phyloP scores from a whole-genome alignment of 2,329 filamentous ascomycete species.

The Fonsecaea pedrosoi region DNA sequence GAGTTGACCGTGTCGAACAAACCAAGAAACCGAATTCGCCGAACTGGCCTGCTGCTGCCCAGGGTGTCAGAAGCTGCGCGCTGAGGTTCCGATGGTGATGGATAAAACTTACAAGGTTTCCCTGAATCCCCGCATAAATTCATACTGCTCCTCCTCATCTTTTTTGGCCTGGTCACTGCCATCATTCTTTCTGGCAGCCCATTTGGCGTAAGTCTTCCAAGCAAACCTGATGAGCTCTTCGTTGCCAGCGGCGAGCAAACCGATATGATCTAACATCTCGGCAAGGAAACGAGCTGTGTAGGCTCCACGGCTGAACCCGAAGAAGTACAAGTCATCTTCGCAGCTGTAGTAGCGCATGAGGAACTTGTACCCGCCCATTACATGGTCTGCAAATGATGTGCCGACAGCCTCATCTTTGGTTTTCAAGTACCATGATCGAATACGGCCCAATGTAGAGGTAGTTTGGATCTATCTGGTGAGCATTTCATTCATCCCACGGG shows the following conservation, averaged over 20 bases:
- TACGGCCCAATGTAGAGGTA: constrained; percentile 61
- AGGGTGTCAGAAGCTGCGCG: background rate
- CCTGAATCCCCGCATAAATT: constrained; percentile 78
- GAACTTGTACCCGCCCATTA: constrained; percentile 82
- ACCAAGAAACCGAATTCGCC: constrained; percentile 76
- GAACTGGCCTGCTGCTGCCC: constrained; percentile 66
- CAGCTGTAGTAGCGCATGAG: constrained; percentile 75
- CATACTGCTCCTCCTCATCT: constrained; percentile 68
- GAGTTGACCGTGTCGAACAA: constrained; percentile 85
- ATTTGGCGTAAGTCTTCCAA: constrained; percentile 80
- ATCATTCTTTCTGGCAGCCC: constrained; percentile 58
- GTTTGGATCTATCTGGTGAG: constrained; percentile 32
- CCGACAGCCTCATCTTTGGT: constrained; percentile 81
- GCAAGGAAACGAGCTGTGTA: constrained; percentile 78
- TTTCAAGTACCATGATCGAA: constrained; percentile 56
- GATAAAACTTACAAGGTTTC: constrained; percentile 71
- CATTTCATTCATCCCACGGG: background rate
- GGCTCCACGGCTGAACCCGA: constrained; percentile 75
- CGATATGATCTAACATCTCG: constrained; percentile 84
- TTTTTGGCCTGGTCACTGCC: constrained; percentile 50
- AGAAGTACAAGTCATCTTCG: constrained; percentile 69
- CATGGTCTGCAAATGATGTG: constrained; percentile 80
- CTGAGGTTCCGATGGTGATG: too few species aligned
- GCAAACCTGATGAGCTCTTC: constrained; percentile 85
- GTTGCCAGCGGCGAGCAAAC: constrained; percentile 79